phyloP scores from a whole-genome alignment of 2,329 filamentous ascomycete genomes.

The Apiospora saccharicola region DNA sequence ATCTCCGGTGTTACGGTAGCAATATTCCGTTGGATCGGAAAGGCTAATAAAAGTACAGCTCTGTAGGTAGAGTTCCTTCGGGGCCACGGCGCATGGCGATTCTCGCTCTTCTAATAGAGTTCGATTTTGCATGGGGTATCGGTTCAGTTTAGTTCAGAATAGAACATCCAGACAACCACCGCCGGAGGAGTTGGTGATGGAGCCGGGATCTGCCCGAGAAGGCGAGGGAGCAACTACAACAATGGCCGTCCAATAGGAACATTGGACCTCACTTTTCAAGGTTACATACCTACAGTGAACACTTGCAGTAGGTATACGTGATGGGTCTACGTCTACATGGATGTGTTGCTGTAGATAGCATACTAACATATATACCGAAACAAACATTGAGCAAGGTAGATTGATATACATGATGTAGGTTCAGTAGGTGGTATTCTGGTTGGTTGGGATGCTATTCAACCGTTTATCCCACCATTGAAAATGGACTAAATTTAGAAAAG shows the following conservation, averaged over 20 bases:
- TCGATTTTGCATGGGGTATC: neutral
- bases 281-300: neutral
- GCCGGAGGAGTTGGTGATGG: neutral
- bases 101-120: neutral
- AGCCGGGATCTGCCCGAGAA: conserved; percentile 12
- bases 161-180: neutral
- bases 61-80: neutral
- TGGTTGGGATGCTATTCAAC: conserved; percentile 1
- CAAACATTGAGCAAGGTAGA: neutral
- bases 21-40: conserved; percentile 1
- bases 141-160: neutral
- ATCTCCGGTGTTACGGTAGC: conserved; percentile 18
- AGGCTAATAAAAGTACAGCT: neutral
- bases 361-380: neutral
- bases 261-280: neutral
- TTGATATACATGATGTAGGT: too few relatives aligned
- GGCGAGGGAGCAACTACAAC: neutral
- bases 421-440: neutral
- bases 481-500: conserved; percentile 13
- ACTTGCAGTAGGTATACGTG: neutral
- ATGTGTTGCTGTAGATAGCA: conserved; percentile 14
- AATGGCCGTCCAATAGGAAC: neutral
- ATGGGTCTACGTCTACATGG: neutral
- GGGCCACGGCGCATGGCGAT: neutral
- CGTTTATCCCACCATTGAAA: conserved; percentile 8